Conservation (phyloP, 2,329 filamentous ascomycete species). For the Cercospora beticola region DNA sequence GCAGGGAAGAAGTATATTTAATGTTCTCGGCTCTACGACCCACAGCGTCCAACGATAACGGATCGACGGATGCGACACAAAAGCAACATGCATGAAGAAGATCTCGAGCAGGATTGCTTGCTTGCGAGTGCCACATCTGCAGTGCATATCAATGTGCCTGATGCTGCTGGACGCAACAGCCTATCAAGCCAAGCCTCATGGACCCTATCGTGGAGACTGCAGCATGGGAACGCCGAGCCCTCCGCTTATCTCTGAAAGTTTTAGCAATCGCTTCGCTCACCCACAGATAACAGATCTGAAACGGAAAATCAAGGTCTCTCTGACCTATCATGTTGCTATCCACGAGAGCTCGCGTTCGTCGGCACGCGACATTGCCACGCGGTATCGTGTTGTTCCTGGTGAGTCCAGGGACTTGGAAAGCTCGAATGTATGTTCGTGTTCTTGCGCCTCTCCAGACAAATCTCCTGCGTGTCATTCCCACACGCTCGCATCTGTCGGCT, state of each 20-base stretch:
- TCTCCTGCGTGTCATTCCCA: neutral
- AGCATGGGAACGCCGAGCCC: slow-evolving; percentile 7
- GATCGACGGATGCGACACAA: neutral
- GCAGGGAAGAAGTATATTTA: neutral
- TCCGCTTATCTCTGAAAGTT: slow-evolving; percentile 14
- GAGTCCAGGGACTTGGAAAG: neutral
- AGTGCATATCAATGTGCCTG: slow-evolving; percentile 3
- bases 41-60: neutral
- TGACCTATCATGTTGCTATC: neutral
- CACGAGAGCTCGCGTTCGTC: neutral
- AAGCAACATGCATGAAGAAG: neutral
- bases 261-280: slow-evolving; percentile 12
- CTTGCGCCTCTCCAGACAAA: neutral
- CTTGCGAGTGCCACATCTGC: slow-evolving; percentile 7
- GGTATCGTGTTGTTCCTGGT: neutral
- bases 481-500: neutral
- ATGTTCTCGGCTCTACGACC: neutral
- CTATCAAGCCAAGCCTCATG: slow-evolving; percentile 13
- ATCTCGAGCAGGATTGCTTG: neutral
- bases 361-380: neutral
- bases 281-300: slow-evolving; percentile 10
- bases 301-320: neutral
- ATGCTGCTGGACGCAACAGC: slow-evolving; percentile 2
- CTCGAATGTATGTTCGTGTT: neutral
- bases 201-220: slow-evolving; percentile 10